Base-by-base conservation (phyloP, 345 rosid species). In the Boechera retrofracta region DNA sequence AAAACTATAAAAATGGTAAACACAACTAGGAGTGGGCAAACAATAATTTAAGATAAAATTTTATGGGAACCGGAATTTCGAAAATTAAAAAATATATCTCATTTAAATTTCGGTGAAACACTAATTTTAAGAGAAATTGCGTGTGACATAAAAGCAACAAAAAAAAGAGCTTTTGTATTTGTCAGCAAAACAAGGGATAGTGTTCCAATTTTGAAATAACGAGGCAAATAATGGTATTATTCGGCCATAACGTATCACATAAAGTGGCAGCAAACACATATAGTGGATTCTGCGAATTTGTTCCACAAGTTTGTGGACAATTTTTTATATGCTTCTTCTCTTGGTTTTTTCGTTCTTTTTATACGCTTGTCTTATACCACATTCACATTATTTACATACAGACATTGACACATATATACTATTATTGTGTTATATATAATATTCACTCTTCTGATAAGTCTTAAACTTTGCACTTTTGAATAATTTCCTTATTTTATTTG, bases 211-310 rank as follows among this genome's bases (percentile, higher is more conserved):
- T 76, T 76, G 58, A 57, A 53, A 62, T 52, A 69, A 51, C 42
- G 67, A 56, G 67, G 54, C 52, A 71, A 6, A 71, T 64, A 71
- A 77, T 77, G 54, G 72, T 28, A 64, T 64, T 47, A 77, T 77
- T 56, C 72, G 67, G 61, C 66, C 80, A 64, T 64, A 64, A 77
- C 80, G 42, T 53, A 62, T 54, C 58, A 62, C 71, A 54, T 52
- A 64, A 72, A 77, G 67, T 64, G 61, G 80, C 15, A 71, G 39
- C 80, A 71, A 71, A 77, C 80, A 77, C 15, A 56, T 45, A 36
- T 71, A 69, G 67, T 77, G 80, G 72, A 63, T 64, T 70, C 76
- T 77, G 67, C 36, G 60, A 77, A 63, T 55, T 26, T 71, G 71
- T 71, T 63, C 76, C 80, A 64, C 67, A 26, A 26, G 52, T 64